These are phyloP conservation scores for Eucalyptus brandiana DNA, from an alignment of 345 rosid species.

Conservation along the genomic window DNA sequence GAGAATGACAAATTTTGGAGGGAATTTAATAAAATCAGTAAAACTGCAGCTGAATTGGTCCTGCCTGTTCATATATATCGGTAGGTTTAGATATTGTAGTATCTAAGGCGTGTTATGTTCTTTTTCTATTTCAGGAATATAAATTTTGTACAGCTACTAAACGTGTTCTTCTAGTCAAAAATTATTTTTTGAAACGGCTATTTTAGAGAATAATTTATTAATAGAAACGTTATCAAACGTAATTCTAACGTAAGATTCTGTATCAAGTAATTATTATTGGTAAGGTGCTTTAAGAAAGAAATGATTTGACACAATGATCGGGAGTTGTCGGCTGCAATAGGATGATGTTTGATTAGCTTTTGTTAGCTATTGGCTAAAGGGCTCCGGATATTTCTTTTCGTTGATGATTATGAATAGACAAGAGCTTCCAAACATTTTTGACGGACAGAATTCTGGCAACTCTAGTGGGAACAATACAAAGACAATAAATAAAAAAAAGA, in stretches of 20 bases:
- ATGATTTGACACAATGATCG: not conserved
- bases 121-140: too few relatives aligned
- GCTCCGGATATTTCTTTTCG: not conserved
- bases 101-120: too few relatives aligned
- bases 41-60: not conserved
- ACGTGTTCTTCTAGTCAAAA: accelerated
- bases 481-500: not conserved
- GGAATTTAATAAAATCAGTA: not conserved
- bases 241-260: accelerated
- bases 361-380: not conserved
- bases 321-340: not conserved
- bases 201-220: accelerated
- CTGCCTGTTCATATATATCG: not conserved
- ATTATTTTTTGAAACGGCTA: accelerated
- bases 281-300: not conserved
- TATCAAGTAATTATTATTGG: not conserved
- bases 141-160: accelerated
- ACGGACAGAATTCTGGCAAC: not conserved
- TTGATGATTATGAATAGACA: not conserved
- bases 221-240: accelerated
- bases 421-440: not conserved
- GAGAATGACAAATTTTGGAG: not conserved
- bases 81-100: not conserved
- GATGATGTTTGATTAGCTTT: not conserved
- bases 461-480: not conserved